Percentiles rank a stretch among this genome's conserved stretches.
Conservation (phyloP, 257 asterid species). For the Solanum raphanifolium region DNA sequence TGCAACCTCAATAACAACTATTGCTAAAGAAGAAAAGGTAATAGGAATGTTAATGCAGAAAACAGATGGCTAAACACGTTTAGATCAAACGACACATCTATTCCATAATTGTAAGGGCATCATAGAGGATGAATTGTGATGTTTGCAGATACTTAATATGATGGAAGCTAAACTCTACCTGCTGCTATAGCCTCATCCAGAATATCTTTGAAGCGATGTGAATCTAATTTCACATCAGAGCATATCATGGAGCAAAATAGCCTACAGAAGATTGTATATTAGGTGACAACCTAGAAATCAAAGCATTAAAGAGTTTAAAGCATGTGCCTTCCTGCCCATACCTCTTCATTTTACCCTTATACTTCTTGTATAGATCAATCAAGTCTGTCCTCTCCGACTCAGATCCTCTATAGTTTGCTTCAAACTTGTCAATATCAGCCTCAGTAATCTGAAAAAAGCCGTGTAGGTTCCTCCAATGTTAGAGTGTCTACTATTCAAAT, state of each 20-base stretch:
- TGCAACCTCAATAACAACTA: neutral
- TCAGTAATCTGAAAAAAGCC: conserved; percentile 24
- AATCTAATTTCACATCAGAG: conserved; percentile 74
- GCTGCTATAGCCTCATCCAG: conserved; percentile 57
- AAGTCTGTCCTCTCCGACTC: conserved; percentile 72
- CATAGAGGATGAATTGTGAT: neutral
- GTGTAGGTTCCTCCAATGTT: neutral
- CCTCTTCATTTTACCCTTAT: conserved; percentile 88
- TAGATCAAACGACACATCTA: neutral
- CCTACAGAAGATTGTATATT: conserved; percentile 23
- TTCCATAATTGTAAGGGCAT: neutral
- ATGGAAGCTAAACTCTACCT: conserved; percentile 30
- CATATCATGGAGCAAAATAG: conserved; percentile 92
- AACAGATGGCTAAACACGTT: neutral
- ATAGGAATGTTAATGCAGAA: neutral
- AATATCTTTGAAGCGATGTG: conserved; percentile 89
- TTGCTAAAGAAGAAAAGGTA: neutral
- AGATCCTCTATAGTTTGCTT: conserved; percentile 87
- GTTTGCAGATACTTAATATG: neutral
- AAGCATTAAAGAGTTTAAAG: neutral
- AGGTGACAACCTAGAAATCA: neutral
- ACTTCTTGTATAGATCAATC: conserved; percentile 57
- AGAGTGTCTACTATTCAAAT: neutral
- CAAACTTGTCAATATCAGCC: conserved; percentile 87
- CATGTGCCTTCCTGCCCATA: neutral